Evolutionary conservation across 352 stramenopile genomes (phyloP).

Genomic region (Pythium angustatum): DNA sequence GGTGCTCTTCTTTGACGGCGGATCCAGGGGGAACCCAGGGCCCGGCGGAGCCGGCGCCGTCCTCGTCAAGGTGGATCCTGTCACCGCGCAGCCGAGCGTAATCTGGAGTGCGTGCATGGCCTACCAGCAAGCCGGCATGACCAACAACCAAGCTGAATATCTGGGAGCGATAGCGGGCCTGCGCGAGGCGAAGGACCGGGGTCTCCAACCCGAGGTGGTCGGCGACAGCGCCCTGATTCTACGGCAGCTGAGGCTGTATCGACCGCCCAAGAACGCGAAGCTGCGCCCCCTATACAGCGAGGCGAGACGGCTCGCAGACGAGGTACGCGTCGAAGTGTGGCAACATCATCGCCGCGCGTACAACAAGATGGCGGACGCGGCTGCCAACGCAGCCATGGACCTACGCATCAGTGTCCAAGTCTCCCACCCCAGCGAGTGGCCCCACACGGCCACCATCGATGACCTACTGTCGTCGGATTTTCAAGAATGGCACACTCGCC

Average conservation of each 20-base stretch:
- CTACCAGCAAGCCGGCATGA: background rate
- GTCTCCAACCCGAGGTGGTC: background rate
- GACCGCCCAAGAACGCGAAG: background rate
- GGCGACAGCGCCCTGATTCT: slow-evolving; percentile 18
- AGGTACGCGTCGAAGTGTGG: background rate
- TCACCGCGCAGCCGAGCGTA: too few species aligned
- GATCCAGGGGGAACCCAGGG: slow-evolving; percentile 11
- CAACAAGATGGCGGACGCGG: slow-evolving; percentile 21
- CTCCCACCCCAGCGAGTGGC: background rate
- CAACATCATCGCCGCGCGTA: background rate
- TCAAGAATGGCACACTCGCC: slow-evolving; percentile 4
- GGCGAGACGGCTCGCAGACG: slow-evolving; percentile 2
- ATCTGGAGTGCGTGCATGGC: slow-evolving; percentile 3
- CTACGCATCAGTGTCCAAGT: background rate
- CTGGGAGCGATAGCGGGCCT: background rate
- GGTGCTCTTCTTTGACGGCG: too few species aligned
- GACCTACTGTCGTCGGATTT: background rate
- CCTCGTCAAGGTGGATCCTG: too few species aligned
- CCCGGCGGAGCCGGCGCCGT: too few species aligned
- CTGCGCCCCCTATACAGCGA: background rate
- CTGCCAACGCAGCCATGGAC: slow-evolving; percentile 16
- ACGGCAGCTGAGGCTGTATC: background rate
- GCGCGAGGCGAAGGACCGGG: background rate
- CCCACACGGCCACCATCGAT: background rate
- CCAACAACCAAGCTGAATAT: slow-evolving; percentile 18